A percentile compares a stretch with the other conserved stretches of the same genome.
phyloP scores from a whole-genome alignment of 73 alveolate genomes.

The Paramecium bursaria region DNA sequence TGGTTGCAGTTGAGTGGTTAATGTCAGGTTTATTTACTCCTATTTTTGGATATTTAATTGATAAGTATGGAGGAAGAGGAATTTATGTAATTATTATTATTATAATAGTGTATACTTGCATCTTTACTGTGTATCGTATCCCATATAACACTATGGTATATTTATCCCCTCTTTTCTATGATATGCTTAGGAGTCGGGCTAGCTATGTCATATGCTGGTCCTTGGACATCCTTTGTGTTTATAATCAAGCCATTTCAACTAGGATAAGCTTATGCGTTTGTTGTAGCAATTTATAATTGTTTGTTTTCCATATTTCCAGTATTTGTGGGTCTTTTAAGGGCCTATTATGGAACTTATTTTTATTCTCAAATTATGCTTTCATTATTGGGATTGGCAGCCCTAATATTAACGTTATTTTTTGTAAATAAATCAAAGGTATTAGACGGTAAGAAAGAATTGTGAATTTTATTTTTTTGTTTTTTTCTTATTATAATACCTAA shows the following conservation, averaged over 20 bases:
- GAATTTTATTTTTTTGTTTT: not conserved
- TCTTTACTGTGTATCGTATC: slow-evolving; percentile 3
- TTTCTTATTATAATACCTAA: not conserved
- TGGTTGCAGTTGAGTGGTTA: slow-evolving; percentile 47
- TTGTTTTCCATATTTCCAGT: slow-evolving; percentile 16
- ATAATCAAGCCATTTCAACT: slow-evolving; percentile 11
- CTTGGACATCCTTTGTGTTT: slow-evolving; percentile 51
- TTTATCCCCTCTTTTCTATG: slow-evolving; percentile 41
- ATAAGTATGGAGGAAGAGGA: slow-evolving; percentile 51
- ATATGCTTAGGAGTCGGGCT: slow-evolving; percentile 6
- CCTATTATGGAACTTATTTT: slow-evolving; percentile 35
- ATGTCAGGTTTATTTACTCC: slow-evolving; percentile 48
- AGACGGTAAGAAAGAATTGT: slow-evolving; percentile 14
- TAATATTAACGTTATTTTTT: not conserved
- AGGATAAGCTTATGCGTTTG: slow-evolving; percentile 38
- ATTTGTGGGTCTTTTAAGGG: slow-evolving; percentile 31
- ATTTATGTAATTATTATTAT: not conserved
- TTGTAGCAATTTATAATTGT: slow-evolving; percentile 39
- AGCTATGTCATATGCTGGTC: slow-evolving; percentile 42
- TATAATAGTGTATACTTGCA: slow-evolving; percentile 1
- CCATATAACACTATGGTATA: slow-evolving; percentile 26
- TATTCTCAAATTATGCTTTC: slow-evolving; percentile 17
- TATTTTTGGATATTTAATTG: slow-evolving; percentile 28
- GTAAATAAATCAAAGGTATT: not conserved
- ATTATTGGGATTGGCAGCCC: slow-evolving; percentile 12